A percentile compares a stretch with the other conserved stretches of the same genome.
These are phyloP conservation scores for Metschnikowia anglica DNA, from an alignment of 805 yeast species.

Conservation along the genomic window DNA sequence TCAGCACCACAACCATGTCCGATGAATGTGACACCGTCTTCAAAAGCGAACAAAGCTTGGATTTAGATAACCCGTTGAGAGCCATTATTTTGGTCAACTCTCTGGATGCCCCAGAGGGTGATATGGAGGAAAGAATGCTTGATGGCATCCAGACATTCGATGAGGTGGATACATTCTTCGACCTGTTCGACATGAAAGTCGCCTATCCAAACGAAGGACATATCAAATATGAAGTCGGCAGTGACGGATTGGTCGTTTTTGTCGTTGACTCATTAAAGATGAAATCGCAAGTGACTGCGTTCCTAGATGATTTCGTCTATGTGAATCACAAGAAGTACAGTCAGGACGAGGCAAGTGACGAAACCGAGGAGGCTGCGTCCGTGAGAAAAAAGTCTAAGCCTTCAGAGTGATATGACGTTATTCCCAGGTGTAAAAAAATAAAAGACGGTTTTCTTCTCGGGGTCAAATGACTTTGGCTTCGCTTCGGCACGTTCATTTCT, in stretches of 20 bases:
- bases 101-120: constrained; percentile 37
- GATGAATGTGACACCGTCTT: constrained; percentile 17
- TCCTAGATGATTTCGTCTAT: constrained; percentile 39
- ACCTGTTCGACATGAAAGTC: constrained; percentile 48
- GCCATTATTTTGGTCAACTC: constrained; percentile 43
- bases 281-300: constrained; percentile 38
- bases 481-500: too few relatives aligned
- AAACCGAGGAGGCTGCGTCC: constrained; percentile 7
- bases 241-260: constrained; percentile 58
- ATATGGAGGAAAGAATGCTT: constrained; percentile 49
- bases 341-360: neutral
- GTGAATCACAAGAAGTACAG: neutral
- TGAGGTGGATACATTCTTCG: constrained; percentile 52
- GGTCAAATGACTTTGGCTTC: too few relatives aligned
- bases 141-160: constrained; percentile 46
- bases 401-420: neutral
- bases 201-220: constrained; percentile 56
- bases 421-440: too few relatives aligned
- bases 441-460: neutral
- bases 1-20: constrained; percentile 11
- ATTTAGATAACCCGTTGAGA: constrained; percentile 48
- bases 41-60: constrained; percentile 23
- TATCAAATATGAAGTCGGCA: constrained; percentile 59
- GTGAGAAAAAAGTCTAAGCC: constrained; percentile 13
- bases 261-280: constrained; percentile 46